Evolutionary conservation across 345 rosid genomes (phyloP), one percentile per base, ranked within the genome.

Genomic region (Aquilaria malaccensis): DNA sequence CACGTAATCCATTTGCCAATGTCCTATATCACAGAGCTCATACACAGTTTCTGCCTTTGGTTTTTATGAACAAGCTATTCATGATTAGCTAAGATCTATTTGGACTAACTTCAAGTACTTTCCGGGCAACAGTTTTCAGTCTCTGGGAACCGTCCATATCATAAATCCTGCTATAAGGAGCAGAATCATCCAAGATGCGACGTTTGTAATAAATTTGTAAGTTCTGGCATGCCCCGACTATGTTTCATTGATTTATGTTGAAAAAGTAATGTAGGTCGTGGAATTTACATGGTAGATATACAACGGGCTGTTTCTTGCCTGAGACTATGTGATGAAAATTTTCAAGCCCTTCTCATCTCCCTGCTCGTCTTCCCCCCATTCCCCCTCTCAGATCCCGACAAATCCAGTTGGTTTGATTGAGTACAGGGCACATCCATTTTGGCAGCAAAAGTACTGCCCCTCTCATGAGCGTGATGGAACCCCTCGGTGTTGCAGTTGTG

Each of bases 361-460:
- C 30, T 46, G 6, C 49, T 52, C 51, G 14, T 45, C 7, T 15
- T 46, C 52, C 15, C 37, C 43, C 7, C 51, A 29, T 13, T 45
- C 22, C 12, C 12, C 68, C 59, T 66, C 43, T 41, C 77, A 87
- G 98, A 85, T 93, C 14, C 94, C 94, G 6, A 79, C 90, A 54
- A 84, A 83, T 74, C 70, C 78, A 67, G 76, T 63, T 22, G 94
- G 97, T 58, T 83, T 75, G 12, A 82, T 85, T 43, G 97, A 85
- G 80, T 89, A 80, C 29, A 79, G 84, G 64, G 87, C 81, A 51
- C 92, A 89, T 76, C 91, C 90, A 55, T 85, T 85, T 77, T 89
- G 97, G 98, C 63, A 22, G 50, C 97, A 87, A 68, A 93, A 81
- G 67, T 89, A 87, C 75, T 95, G 99, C 71, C 99, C 97, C 64